Base-by-base conservation (phyloP, 139 green algal genomes). In the Nannochloris sp. region DNA sequence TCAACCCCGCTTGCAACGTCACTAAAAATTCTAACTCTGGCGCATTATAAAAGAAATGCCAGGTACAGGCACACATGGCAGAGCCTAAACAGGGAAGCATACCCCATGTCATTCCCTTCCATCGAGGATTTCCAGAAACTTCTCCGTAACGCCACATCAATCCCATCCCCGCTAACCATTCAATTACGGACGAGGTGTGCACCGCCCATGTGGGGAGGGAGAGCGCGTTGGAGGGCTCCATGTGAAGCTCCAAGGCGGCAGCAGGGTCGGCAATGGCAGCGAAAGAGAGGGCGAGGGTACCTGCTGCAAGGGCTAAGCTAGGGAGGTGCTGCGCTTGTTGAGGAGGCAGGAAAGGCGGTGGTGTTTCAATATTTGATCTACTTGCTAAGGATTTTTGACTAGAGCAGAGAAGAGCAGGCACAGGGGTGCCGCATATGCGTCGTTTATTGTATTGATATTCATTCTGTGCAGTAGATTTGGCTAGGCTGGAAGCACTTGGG, bases 171-270 rank as follows among this genome's bases (percentile, higher is more conserved):
- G 74, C 76, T 10, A 81, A 54, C 91, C 92, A 98, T 55, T 96
- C 89, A 0, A 83, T 47, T 0, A 93, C 84, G 32, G 74, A 87
- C 10, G 88, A 92, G 23, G 89, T 78, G 67, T 99, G 94, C n/a
- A 99, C 90, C 3, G 84, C 86, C 94, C 94, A 99, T 0, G 94
- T 99, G 2, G 93, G 93, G n/a, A 99, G 63, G 1, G 86, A 96
- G 1, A 99, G 83, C 0, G 94, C 94, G 56, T 99, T 99, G 19
- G 81, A 57, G 0, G 93, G 94, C 69, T 99, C 94, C 12, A 29
- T 12, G 13, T 70, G 65, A 13, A 83, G 44, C 9, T 34, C 30
- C 4, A 75, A 31, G n/a, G n/a, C 34, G 56, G 42, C 6, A 12
- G 33, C 54, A 65, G 23, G n/a, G 8, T 55, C n/a, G 15, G 56